phyloP scores from a whole-genome alignment of 345 rosid genomes.

The Aegle marmelos region DNA sequence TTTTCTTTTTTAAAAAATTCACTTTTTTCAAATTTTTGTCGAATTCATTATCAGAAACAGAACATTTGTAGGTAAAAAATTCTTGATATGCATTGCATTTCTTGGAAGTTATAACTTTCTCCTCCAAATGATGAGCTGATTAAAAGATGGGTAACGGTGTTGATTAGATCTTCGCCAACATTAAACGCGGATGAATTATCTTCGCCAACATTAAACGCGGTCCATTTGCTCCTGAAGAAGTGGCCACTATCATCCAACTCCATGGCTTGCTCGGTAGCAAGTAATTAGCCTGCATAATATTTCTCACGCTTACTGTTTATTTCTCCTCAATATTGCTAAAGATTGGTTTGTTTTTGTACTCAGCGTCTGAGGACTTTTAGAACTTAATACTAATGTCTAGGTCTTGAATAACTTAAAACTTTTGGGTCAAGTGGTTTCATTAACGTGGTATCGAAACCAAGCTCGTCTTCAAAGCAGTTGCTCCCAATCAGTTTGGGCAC shows the following conservation, averaged over 20 bases:
- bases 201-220: conserved; percentile 39
- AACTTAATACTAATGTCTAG: too few species aligned
- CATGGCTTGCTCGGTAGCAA: conserved; percentile 40
- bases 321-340: not conserved
- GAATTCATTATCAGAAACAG: not conserved
- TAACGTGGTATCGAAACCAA: too few species aligned
- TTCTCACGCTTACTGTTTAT: not conserved
- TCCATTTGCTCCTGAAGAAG: conserved; percentile 35
- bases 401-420: too few species aligned
- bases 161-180: conserved; percentile 30
- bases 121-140: too few species aligned
- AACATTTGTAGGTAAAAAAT: not conserved
- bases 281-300: conserved; percentile 9
- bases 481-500: too few species aligned
- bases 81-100: not conserved
- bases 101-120: not conserved
- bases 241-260: conserved; percentile 24
- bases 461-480: too few species aligned
- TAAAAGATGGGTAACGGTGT: not conserved
- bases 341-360: too few species aligned
- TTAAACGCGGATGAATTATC: conserved; percentile 42
- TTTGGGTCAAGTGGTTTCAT: too few species aligned
- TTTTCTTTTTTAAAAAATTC: too few species aligned
- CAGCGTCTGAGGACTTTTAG: too few species aligned
- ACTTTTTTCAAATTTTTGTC: too few species aligned